These are phyloP conservation scores for Psilocybe cubensis DNA, from an alignment of 768 basidiomycete species.

Conservation along the genomic window DNA sequence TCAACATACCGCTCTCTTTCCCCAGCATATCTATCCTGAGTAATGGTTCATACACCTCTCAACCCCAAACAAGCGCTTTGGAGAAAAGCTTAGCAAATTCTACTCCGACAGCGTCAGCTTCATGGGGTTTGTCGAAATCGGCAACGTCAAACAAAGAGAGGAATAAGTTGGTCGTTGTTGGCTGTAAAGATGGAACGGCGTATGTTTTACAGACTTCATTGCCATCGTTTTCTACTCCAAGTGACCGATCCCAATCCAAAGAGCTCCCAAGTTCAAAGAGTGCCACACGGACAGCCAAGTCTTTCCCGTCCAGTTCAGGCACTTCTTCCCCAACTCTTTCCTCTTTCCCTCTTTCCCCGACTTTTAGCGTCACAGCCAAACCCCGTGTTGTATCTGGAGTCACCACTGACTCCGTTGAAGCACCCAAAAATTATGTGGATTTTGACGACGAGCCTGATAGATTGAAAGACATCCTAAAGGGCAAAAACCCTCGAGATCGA, in stretches of 20 bases:
- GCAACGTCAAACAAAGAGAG: conserved; percentile 13
- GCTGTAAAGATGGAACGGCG: conserved; percentile 47
- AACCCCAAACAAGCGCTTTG: conserved; percentile 18
- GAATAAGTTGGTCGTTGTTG: conserved; percentile 38
- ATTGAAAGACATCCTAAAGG: conserved; percentile 74
- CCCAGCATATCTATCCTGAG: conserved; percentile 21
- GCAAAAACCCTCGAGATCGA: conserved; percentile 46
- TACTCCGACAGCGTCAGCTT: conserved; percentile 32
- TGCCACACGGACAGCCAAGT: conserved; percentile 19
- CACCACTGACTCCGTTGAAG: conserved; percentile 71
- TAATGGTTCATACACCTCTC: conserved; percentile 4
- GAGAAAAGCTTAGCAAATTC: conserved; percentile 37
- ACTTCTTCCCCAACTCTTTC: conserved; percentile 48
- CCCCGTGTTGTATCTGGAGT: conserved; percentile 74
- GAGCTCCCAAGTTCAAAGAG: conserved; percentile 24
- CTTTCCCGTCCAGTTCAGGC: conserved; percentile 33
- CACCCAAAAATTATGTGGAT: conserved; percentile 79
- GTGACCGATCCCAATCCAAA: conserved; percentile 17
- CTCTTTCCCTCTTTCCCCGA: conserved; percentile 29
- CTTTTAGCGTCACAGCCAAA: conserved; percentile 58
- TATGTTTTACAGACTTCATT: conserved; percentile 40
- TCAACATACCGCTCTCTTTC: conserved; percentile 39
- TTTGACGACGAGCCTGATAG: conserved; percentile 81
- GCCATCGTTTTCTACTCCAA: conserved; percentile 8
- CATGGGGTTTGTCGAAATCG: conserved; percentile 25